Evolutionary conservation across 352 stramenopile species (phyloP).

Genomic region (Phytophthora pinifolia): DNA sequence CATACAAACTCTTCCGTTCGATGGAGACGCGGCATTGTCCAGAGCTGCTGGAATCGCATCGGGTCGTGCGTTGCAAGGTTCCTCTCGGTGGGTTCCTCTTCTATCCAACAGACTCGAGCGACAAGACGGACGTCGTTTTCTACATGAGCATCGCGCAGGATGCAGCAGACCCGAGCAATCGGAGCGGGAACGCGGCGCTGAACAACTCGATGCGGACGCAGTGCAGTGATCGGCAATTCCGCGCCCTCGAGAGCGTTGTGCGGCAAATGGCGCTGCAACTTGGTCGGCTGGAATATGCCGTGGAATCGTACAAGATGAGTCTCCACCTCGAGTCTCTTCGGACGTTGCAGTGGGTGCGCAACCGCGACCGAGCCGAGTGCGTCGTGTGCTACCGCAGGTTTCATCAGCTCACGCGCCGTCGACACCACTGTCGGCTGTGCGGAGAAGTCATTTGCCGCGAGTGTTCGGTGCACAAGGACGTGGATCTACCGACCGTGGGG

Average conservation of each 20-base stretch:
- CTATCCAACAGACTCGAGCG: slow-evolving; percentile 57
- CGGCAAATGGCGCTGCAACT: slow-evolving; percentile 59
- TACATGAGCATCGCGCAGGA: slow-evolving; percentile 55
- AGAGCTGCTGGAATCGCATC: slow-evolving; percentile 59
- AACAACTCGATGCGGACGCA: slow-evolving; percentile 17
- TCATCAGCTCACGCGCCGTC: slow-evolving; percentile 58
- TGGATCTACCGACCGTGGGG: slow-evolving; percentile 63
- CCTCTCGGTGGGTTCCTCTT: slow-evolving; percentile 70
- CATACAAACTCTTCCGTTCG: slow-evolving; percentile 75
- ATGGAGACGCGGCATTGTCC: slow-evolving; percentile 69
- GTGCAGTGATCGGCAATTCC: slow-evolving; percentile 62
- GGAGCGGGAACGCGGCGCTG: slow-evolving; percentile 1
- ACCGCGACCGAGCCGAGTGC: slow-evolving; percentile 55
- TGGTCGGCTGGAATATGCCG: slow-evolving; percentile 51
- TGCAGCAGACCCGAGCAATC: slow-evolving; percentile 6
- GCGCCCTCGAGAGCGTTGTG: slow-evolving; percentile 53
- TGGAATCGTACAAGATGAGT: slow-evolving; percentile 66
- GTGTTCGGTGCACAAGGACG: slow-evolving; percentile 73
- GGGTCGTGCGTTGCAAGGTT: slow-evolving; percentile 56
- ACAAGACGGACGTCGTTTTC: slow-evolving; percentile 78
- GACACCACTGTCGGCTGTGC: slow-evolving; percentile 78
- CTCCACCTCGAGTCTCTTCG: slow-evolving; percentile 55
- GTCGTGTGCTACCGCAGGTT: slow-evolving; percentile 68
- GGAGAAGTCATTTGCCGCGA: slow-evolving; percentile 75
- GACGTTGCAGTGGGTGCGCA: slow-evolving; percentile 56